These are phyloP conservation scores for Saccharum spontaneum DNA, from an alignment of 176 grass and related monocot genomes.

Conservation along the genomic window DNA sequence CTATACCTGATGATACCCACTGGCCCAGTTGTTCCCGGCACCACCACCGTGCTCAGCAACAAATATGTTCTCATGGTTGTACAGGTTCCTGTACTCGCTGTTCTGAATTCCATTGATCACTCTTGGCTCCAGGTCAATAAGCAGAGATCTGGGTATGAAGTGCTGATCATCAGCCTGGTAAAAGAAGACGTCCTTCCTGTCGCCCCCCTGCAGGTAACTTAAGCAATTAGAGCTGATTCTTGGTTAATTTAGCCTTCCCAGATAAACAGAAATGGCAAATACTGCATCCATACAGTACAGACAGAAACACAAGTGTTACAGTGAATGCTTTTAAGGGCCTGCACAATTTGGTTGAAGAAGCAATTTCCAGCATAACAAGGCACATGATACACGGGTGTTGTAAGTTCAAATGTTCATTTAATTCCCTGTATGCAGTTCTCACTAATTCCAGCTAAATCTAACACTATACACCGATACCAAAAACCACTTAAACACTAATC, in stretches of 20 bases:
- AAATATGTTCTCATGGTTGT: constrained; percentile 99
- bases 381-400: neutral
- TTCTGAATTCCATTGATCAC: constrained; percentile 98
- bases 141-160: constrained; percentile 93
- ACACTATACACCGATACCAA: neutral
- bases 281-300: neutral
- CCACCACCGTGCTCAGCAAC: constrained; percentile 96
- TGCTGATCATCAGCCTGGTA: constrained; percentile 99
- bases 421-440: neutral
- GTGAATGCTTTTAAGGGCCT: neutral
- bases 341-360: neutral
- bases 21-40: constrained; percentile 99
- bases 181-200: constrained; percentile 99
- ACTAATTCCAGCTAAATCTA: neutral
- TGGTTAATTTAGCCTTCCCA: constrained; percentile 9
- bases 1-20: constrained; percentile 92
- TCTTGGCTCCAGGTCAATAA: constrained; percentile 95
- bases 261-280: neutral
- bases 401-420: neutral
- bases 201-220: constrained; percentile 75
- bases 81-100: constrained; percentile 95
- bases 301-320: neutral
- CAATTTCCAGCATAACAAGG: neutral
- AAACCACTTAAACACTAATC: neutral
- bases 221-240: neutral